Conservation (phyloP, 192 early-diverging fungal genomes). For the Entomortierella chlamydospora region DNA sequence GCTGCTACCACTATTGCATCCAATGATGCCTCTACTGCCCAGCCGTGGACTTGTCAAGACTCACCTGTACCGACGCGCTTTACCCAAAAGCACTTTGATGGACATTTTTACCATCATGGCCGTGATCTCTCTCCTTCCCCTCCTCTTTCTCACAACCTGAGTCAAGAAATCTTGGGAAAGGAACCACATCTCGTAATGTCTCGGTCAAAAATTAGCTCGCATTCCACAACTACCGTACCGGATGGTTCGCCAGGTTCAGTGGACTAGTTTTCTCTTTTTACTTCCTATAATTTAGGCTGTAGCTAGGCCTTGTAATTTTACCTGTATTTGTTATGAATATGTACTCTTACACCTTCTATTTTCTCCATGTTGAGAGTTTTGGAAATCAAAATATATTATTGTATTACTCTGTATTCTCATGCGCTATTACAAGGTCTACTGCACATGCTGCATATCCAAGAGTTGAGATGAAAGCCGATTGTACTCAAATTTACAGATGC, state of each 20-base stretch:
- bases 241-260: not conserved
- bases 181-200: constrained; percentile 34
- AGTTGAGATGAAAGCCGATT: no score
- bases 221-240: constrained; percentile 6
- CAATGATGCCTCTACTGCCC: not conserved
- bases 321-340: constrained; percentile 3
- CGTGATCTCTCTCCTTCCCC: not conserved
- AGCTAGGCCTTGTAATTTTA: constrained; percentile 4
- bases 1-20: constrained; percentile 12
- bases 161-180: not conserved
- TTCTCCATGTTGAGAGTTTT: no score
- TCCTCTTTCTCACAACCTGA: not conserved
- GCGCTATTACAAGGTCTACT: no score
- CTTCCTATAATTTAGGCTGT: no score
- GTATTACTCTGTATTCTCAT: no score
- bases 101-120: constrained; percentile 16
- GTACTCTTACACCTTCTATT: no score
- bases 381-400: no score
- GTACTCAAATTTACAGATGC: no score
- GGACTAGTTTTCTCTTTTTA: no score
- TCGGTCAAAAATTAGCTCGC: constrained; percentile 22
- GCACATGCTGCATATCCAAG: no score
- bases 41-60: not conserved
- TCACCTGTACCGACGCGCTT: not conserved
- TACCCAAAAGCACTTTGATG: constrained; percentile 9